Conservation (phyloP, 2,329 filamentous ascomycete genomes). For the Eurotiales sp. region DNA sequence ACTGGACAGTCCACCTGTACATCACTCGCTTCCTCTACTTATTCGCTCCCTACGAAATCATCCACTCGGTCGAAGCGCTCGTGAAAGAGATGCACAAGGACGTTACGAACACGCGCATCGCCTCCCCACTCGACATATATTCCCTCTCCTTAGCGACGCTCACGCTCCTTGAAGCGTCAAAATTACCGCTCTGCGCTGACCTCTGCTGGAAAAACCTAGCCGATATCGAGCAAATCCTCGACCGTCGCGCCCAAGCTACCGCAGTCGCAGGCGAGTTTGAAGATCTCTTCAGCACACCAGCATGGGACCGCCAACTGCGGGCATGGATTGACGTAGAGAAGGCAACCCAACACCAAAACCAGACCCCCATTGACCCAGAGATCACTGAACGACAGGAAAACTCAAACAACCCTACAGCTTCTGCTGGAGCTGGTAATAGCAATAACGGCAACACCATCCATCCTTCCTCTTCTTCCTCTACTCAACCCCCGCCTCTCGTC, state of each 20-base stretch:
- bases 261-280: conserved; percentile 31
- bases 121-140: conserved; percentile 41
- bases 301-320: conserved; percentile 41
- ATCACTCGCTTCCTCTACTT: conserved; percentile 42
- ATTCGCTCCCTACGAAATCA: conserved; percentile 39
- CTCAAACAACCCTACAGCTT: conserved; percentile 4
- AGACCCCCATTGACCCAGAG: conserved; percentile 20
- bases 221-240: conserved; percentile 49
- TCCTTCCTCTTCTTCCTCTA: background rate
- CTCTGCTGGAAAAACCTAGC: conserved; percentile 44
- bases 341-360: conserved; percentile 23
- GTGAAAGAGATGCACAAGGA: conserved; percentile 38
- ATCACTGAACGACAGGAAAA: background rate
- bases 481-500: conserved; percentile 28
- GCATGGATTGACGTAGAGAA: conserved; percentile 36
- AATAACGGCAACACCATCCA: too few species aligned
- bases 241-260: conserved; percentile 38
- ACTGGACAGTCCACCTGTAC: conserved; percentile 40
- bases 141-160: conserved; percentile 39
- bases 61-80: conserved; percentile 38
- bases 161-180: conserved; percentile 41
- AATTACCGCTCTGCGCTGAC: conserved; percentile 34
- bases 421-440: background rate
- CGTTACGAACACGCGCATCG: conserved; percentile 23
- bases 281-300: conserved; percentile 35